Evolutionary conservation across 208 protist genomes (phyloP).

Genomic region (Leishmania lainsoni): DNA sequence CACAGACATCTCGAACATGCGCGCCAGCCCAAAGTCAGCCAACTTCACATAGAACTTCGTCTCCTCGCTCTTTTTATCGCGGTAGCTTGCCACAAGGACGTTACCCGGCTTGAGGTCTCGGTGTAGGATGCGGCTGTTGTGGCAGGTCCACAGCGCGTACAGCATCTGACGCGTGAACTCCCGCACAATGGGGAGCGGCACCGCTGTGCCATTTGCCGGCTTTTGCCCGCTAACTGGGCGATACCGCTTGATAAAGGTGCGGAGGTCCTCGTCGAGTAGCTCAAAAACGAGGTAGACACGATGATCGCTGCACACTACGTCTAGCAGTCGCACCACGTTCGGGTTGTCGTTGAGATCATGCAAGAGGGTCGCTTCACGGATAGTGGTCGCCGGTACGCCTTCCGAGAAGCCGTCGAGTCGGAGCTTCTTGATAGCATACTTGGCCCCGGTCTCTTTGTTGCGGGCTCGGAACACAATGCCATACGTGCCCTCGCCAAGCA

Average conservation of each 20-base stretch:
- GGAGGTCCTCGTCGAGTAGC: constrained; percentile 95
- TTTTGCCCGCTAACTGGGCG: constrained; percentile 37
- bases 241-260: constrained; percentile 74
- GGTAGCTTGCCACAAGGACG: constrained; percentile 58
- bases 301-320: constrained; percentile 95
- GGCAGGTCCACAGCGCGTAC: constrained; percentile 84
- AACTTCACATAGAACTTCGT: constrained; percentile 75
- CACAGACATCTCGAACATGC: constrained; percentile 85
- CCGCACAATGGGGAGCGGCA: constrained; percentile 66
- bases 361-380: constrained; percentile 93
- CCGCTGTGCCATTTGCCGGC: constrained; percentile 42
- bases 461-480: constrained; percentile 92
- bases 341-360: constrained; percentile 90
- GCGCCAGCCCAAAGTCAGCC: constrained; percentile 91
- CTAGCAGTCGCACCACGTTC: constrained; percentile 92
- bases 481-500: constrained; percentile 96
- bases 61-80: constrained; percentile 42
- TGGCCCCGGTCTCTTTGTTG: constrained; percentile 60
- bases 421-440: constrained; percentile 83
- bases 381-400: constrained; percentile 90
- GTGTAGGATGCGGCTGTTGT: constrained; percentile 87
- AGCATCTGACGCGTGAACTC: constrained; percentile 84
- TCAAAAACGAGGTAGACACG: constrained; percentile 98
- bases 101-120: constrained; percentile 92
- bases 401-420: constrained; percentile 76